phyloP scores from a whole-genome alignment of 2,329 filamentous ascomycete species.

The Fusarium nisikadoi region DNA sequence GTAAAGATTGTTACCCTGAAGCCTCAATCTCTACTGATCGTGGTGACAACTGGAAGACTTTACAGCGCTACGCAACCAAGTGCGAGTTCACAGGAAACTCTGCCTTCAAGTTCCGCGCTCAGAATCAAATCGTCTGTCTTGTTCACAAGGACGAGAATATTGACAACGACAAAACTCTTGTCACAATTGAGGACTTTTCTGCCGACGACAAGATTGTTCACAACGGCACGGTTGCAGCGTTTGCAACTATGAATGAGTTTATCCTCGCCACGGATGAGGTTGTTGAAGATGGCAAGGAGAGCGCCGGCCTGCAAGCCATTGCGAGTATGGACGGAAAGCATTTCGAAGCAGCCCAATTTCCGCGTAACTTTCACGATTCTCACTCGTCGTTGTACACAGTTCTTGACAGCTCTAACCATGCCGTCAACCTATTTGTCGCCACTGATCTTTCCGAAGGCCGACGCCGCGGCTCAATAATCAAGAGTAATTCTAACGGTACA shows the following conservation, averaged over 20 bases:
- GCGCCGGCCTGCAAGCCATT: slow-evolving; percentile 77
- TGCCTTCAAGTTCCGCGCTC: slow-evolving; percentile 63
- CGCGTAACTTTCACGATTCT: slow-evolving; percentile 81
- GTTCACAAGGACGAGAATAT: slow-evolving; percentile 65
- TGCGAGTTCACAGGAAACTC: slow-evolving; percentile 86
- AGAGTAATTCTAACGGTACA: slow-evolving; percentile 98
- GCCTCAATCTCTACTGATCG: slow-evolving; percentile 84
- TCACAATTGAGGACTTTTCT: slow-evolving; percentile 85
- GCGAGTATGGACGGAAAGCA: slow-evolving; percentile 85
- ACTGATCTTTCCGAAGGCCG: slow-evolving; percentile 73
- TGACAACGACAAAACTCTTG: slow-evolving; percentile 72
- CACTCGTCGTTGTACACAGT: slow-evolving; percentile 90
- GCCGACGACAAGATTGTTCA: slow-evolving; percentile 64
- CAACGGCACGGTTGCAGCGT: slow-evolving; percentile 75
- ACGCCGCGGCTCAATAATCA: slow-evolving; percentile 88
- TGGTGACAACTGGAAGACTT: slow-evolving; percentile 80
- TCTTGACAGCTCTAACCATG: slow-evolving; percentile 92
- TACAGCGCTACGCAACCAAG: slow-evolving; percentile 78
- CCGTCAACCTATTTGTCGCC: slow-evolving; percentile 92
- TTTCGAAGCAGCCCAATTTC: slow-evolving; percentile 88
- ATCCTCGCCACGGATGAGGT: slow-evolving; percentile 81
- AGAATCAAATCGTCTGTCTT: slow-evolving; percentile 69
- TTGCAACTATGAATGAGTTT: slow-evolving; percentile 96
- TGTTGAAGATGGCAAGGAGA: slow-evolving; percentile 64
- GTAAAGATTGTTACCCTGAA: slow-evolving; percentile 72